Conservation (phyloP, 345 rosid species). For the Eucalyptus pauciflora region DNA sequence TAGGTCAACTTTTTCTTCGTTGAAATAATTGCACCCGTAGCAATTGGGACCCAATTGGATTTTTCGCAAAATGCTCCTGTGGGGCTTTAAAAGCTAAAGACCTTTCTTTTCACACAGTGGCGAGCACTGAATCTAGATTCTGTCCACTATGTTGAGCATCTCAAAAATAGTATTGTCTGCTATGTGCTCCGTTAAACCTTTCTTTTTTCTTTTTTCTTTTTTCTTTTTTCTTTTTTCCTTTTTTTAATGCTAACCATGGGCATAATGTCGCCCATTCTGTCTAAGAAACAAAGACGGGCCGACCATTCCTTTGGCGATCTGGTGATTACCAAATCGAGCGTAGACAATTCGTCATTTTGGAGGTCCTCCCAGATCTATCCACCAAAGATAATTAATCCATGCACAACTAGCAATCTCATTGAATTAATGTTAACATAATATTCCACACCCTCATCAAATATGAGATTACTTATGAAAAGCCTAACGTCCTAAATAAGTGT, state of each 20-base stretch:
- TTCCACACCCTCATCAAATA: background rate
- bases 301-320: background rate
- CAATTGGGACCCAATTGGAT: background rate
- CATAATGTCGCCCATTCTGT: background rate
- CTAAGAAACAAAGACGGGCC: background rate
- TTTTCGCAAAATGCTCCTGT: background rate
- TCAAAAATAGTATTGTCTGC: background rate
- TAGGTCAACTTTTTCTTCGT: background rate
- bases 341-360: background rate
- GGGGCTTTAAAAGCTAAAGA: slow-evolving; percentile 9
- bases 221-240: background rate
- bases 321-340: background rate
- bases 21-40: background rate
- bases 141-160: slow-evolving; percentile 1
- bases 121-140: slow-evolving; percentile 1
- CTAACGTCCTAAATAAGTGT: background rate
- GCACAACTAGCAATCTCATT: background rate
- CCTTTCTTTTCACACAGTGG: slow-evolving; percentile 31
- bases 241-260: background rate
- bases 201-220: background rate
- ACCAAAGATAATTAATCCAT: background rate
- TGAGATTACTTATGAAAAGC: background rate
- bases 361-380: background rate
- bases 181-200: background rate
- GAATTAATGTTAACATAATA: background rate